Percentiles rank a stretch among this genome's conserved stretches.
phyloP scores from a whole-genome alignment of 345 rosid genomes.

The Linum trigynum region DNA sequence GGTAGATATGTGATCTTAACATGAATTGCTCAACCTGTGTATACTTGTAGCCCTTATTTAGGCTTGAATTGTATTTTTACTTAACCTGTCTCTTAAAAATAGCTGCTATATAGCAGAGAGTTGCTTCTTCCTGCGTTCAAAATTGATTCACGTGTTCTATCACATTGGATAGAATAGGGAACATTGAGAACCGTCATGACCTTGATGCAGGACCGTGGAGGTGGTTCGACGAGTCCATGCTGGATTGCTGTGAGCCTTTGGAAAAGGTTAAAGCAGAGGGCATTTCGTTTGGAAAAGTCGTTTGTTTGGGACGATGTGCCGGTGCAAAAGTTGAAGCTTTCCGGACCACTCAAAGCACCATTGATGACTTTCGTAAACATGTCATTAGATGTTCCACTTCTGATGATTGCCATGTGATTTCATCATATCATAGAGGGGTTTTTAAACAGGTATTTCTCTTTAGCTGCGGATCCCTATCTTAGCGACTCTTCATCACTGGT shows the following conservation, averaged over 20 bases:
- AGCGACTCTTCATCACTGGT: too few relatives aligned
- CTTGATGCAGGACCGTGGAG: conserved; percentile 85
- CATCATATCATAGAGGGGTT: conserved; percentile 64
- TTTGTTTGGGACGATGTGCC: conserved; percentile 81
- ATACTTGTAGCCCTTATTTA: background rate
- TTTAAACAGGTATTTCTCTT: conserved; percentile 52
- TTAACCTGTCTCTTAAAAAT: too few relatives aligned
- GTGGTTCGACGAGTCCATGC: conserved; percentile 97
- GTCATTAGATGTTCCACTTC: conserved; percentile 54
- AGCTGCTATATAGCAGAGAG: too few relatives aligned
- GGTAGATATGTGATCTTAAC: too few relatives aligned
- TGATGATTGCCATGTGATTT: conserved; percentile 67
- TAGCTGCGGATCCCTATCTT: background rate
- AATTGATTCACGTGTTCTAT: too few relatives aligned
- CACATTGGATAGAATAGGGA: background rate
- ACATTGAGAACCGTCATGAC: background rate
- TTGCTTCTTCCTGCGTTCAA: too few relatives aligned
- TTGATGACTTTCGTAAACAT: conserved; percentile 63
- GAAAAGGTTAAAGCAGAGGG: conserved; percentile 75
- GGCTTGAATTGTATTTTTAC: background rate
- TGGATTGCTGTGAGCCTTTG: conserved; percentile 87
- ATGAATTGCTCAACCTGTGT: too few relatives aligned
- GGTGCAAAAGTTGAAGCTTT: conserved; percentile 90
- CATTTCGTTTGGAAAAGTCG: conserved; percentile 80
- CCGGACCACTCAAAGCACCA: conserved; percentile 62